Percentiles rank a stretch among this genome's conserved stretches.
phyloP scores from a whole-genome alignment of 768 basidiomycete genomes.

The Boletus barrowsii region DNA sequence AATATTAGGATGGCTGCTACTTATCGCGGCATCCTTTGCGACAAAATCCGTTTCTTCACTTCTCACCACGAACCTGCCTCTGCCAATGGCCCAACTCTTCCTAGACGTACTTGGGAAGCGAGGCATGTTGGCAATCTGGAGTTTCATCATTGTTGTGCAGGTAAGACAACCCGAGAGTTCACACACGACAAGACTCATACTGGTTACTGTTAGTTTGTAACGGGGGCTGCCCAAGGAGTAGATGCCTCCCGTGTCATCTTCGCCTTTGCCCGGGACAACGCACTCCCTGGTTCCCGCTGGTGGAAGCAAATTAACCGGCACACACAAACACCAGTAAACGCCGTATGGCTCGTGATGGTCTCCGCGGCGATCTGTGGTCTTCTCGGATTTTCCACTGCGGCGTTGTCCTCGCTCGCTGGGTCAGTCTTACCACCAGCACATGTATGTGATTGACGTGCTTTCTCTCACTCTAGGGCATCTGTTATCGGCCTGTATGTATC shows the following conservation, averaged over 20 bases:
- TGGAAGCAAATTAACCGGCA: slow-evolving; percentile 60
- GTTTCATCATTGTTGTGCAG: slow-evolving; percentile 64
- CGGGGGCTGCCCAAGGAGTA: slow-evolving; percentile 70
- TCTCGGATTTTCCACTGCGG: slow-evolving; percentile 62
- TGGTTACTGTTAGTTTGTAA: slow-evolving; percentile 49
- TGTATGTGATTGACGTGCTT: not conserved
- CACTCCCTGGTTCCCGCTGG: slow-evolving; percentile 67
- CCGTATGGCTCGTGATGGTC: slow-evolving; percentile 71
- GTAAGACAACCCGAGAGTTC: slow-evolving; percentile 20
- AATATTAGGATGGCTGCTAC: slow-evolving; percentile 60
- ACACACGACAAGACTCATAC: not conserved
- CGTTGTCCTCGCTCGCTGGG: slow-evolving; percentile 67
- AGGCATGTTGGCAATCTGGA: slow-evolving; percentile 74
- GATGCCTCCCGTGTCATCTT: slow-evolving; percentile 76
- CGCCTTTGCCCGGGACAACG: slow-evolving; percentile 72
- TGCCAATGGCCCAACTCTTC: slow-evolving; percentile 74
- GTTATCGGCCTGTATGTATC: slow-evolving; percentile 67
- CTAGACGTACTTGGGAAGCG: slow-evolving; percentile 60
- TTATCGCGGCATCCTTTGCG: slow-evolving; percentile 65
- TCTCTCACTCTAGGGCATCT: slow-evolving; percentile 45
- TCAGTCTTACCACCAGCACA: slow-evolving; percentile 24
- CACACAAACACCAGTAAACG: slow-evolving; percentile 71
- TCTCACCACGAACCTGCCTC: slow-evolving; percentile 47
- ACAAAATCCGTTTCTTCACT: slow-evolving; percentile 52
- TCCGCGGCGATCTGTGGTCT: slow-evolving; percentile 56